Base-by-base conservation (phyloP, 2,329 filamentous ascomycete species). In the Fusarium austroafricanum region DNA sequence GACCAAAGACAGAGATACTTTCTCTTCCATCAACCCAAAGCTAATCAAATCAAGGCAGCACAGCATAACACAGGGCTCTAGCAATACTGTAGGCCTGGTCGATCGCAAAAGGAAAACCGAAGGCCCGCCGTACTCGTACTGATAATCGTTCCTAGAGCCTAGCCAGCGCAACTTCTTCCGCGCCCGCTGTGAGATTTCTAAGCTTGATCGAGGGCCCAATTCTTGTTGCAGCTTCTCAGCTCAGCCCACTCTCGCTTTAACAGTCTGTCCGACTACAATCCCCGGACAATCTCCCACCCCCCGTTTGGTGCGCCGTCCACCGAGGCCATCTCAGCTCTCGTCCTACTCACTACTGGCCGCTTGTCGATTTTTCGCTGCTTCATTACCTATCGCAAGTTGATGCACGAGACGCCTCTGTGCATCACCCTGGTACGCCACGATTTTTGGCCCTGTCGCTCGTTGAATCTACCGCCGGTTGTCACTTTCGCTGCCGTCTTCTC, bases 291-390 rank as follows among this genome's bases (percentile, higher is more conserved):
- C 55, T 65, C 66, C 55, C 54, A 71, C 67, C 58, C 71, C 69
- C 65, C 61, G 35, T 67, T 67, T 58, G 68, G 68, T 71, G 62
- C 69, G 70, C 62, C 72, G 63, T 73, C 60, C 55, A 68, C 60
- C 50, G 21, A 68, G 65, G 63, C 63, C 69, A 69, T 71, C 68
- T 73, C 73, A 73, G 73, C 73, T 75, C 65, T 71, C 71, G 76
- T 78, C 73, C 74, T 73, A 75, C 74, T 74, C 62, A 58, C 64
- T 62, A 55, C 59, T 69, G 42, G 55, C 58, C 55, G 70, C 49
- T 64, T 54, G 53, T 70, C 67, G 49, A 66, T 54, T 60, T 67
- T 47, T 71, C 50, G 54, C 43, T 65, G 67, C 59, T 68, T 70
- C 59, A 53, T 61, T 63, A 55, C 68, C 63, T 71, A 66, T 64